Base-by-base conservation (phyloP, 768 basidiomycete species). In the Fomitopsis pulvina region DNA sequence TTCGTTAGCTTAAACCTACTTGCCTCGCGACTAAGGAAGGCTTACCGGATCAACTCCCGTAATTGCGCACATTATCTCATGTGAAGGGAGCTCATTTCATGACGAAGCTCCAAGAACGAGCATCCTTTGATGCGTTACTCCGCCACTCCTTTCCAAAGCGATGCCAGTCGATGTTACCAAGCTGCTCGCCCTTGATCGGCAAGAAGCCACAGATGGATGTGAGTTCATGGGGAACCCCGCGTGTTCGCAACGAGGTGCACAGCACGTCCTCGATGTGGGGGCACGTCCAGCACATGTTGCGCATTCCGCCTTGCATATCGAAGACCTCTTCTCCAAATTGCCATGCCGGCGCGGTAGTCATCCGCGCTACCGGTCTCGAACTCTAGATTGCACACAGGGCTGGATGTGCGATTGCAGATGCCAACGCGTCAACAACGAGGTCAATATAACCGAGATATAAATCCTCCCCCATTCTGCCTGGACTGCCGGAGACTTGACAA, bases 241-340 rank as follows among this genome's bases (percentile, higher is more conserved):
- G 28, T 48, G 47, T 40, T 8, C 24, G 16, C 47, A 48, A 48
- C 38, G 47, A 39, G 47, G 47, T 20, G 38, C 47, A 46, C 45
- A 46, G 47, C 37, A 39, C 29, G 37, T 7, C 30, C 7, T 20
- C 12, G 18, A 24, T 48, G 37, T 40, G 28, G 47, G 10, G n/a
- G 47, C 11, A 10, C 37, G n/a, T 27, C 22, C 12, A 22, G 28
- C 38, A 24, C 38, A 16, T 34, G n/a, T 20, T n/a, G 47, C 29
- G 14, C 2, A 4, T 16, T 12, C 38, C 12, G n/a, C 26, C 18
- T n/a, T 26, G 34, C 37, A 48, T 48, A 34, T 32, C 37, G 14
- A 21, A 22, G 21, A n/a, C 14, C 24, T 8, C 20, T n/a, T 29
- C 5, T 24, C 37, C 24, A 28, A n/a, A 16, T 45, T 41, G 9